Evolutionary conservation across 2,329 filamentous ascomycete genomes (phyloP).

Genomic region (Emmonsiellopsis sp.): DNA sequence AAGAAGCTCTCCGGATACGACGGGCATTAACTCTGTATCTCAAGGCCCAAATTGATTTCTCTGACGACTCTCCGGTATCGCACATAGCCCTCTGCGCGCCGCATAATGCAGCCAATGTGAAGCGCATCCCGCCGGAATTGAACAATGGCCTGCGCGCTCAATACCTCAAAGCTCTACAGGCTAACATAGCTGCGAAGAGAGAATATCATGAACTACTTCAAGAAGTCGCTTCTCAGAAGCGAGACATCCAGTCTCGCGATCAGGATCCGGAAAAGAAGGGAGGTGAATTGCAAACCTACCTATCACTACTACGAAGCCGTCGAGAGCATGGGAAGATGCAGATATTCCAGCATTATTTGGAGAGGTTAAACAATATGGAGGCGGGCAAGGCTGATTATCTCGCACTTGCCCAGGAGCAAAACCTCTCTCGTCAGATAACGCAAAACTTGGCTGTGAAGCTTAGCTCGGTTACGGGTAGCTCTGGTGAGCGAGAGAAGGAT

Average conservation of each 20-base stretch:
- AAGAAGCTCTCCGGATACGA: slow-evolving; percentile 31
- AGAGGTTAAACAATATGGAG: slow-evolving; percentile 29
- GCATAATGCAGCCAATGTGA: slow-evolving; percentile 23
- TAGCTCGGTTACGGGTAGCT: slow-evolving; percentile 1
- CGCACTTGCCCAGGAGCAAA: slow-evolving; percentile 11
- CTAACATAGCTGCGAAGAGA: slow-evolving; percentile 32
- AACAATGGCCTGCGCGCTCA: slow-evolving; percentile 31
- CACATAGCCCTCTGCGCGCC: slow-evolving; percentile 30
- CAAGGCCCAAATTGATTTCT: slow-evolving; percentile 26
- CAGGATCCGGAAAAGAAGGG: slow-evolving; percentile 13
- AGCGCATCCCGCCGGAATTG: slow-evolving; percentile 30
- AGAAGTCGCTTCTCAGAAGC: slow-evolving; percentile 22
- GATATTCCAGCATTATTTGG: slow-evolving; percentile 38
- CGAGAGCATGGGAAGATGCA: slow-evolving; percentile 38
- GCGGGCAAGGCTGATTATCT: slow-evolving; percentile 14
- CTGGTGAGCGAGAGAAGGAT: slow-evolving; percentile 7
- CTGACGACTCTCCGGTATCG: slow-evolving; percentile 21
- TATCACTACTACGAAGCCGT: slow-evolving; percentile 38
- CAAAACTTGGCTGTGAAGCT: background rate
- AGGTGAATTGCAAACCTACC: slow-evolving; percentile 30
- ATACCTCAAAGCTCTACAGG: slow-evolving; percentile 39
- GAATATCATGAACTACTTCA: slow-evolving; percentile 28
- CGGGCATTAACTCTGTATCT: slow-evolving; percentile 31
- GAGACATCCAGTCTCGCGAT: slow-evolving; percentile 13
- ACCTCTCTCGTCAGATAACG: slow-evolving; percentile 7